Base-by-base conservation (phyloP, 2,329 filamentous ascomycete species). In the Cladobotryum protrusum region DNA sequence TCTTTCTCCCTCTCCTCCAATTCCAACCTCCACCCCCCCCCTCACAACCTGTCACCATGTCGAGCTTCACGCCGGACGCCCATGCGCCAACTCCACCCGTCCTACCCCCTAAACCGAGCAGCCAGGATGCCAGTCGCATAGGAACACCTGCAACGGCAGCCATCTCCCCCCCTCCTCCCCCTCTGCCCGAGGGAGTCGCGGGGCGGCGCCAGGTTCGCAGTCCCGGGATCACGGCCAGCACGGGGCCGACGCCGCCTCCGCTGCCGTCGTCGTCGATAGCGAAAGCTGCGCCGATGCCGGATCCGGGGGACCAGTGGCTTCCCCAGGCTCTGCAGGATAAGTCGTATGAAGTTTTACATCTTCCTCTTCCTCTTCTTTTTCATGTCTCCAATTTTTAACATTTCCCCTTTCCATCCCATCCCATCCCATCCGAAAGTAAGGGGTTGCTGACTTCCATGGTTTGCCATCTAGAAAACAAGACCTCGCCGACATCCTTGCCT, bases 241-340 rank as follows among this genome's bases (percentile, higher is more conserved):
- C 40, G 33, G 49, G 15, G 24, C 44, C 45, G 29, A 49, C 19
- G 47, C 48, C 52, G 54, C 57, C 39, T 43, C 45, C 52, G 14
- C 50, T 55, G 20, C 55, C 54, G 18, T 49, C 49, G 15, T 49
- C 60, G 13, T 52, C 56, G 39, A 17, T 49, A 3, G 37, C 53
- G 5, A 34, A 34, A 20, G 17, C 45, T 6, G 66, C 70, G 14
- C 61, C 66, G 2, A 69, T 75, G 37, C 70, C 74, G 3, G 82
- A 85, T 57, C 81, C 81, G 0, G 81, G 83, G 17, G 82, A 87
- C 47, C 79, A 83, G 55, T 96, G 90, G 90, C 75, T 96, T 3
- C 90, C 90, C 1, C 78, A 81, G 53, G 72, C 82, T 12, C 71
- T 96, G 2, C 80, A 87, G 61, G 87, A 93, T 61, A 95, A 93